A percentile compares a stretch with the other conserved stretches of the same genome.
Conservation (phyloP, 2,329 filamentous ascomycete species). For the Phialophora macrospora region DNA sequence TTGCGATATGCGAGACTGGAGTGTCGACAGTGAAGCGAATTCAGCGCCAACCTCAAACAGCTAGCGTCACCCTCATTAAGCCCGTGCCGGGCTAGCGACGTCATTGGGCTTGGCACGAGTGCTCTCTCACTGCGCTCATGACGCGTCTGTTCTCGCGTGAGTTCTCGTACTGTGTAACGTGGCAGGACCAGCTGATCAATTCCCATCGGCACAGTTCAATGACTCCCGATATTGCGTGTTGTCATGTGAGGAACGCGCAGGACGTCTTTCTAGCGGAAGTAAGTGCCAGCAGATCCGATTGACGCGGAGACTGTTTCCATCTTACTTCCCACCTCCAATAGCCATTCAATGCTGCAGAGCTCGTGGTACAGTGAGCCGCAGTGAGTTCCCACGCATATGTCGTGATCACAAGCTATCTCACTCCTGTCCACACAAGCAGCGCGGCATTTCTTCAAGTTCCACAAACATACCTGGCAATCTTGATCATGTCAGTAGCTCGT, state of each 20-base stretch:
- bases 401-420: neutral
- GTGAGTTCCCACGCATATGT: neutral
- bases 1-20: too few relatives aligned
- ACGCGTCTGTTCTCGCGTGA: neutral
- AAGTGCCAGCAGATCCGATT: conserved; percentile 2
- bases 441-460: neutral
- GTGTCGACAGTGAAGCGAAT: too few relatives aligned
- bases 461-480: neutral
- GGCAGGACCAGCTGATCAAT: neutral
- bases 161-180: neutral
- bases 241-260: neutral
- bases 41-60: too few relatives aligned
- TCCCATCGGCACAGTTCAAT: neutral
- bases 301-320: neutral
- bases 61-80: too few relatives aligned
- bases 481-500: neutral
- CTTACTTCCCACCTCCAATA: neutral
- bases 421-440: neutral
- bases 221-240: neutral
- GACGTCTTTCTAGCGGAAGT: neutral
- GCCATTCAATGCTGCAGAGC: neutral
- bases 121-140: too few relatives aligned
- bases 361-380: neutral
- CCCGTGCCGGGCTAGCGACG: too few relatives aligned
- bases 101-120: too few relatives aligned